phyloP scores from a whole-genome alignment of 177 flowering plant species.

The Vitis hybrid region DNA sequence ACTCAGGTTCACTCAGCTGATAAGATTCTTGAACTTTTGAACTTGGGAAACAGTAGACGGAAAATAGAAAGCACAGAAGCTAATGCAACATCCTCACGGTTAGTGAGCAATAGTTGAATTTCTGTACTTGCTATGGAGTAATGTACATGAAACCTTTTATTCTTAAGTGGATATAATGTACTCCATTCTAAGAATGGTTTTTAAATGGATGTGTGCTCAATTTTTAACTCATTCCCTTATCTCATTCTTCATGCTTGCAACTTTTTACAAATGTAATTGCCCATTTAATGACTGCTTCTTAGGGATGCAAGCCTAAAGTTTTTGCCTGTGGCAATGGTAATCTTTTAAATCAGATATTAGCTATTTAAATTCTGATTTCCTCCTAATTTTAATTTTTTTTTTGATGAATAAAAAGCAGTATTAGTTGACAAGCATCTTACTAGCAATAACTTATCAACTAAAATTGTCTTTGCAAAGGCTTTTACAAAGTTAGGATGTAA shows the following conservation, averaged over 20 bases:
- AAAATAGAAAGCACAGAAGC: conserved; percentile 93
- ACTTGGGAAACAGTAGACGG: conserved; percentile 85
- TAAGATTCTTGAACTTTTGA: conserved; percentile 83
- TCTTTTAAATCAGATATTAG: background rate
- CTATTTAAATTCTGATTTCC: background rate
- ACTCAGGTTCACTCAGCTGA: conserved; percentile 85
- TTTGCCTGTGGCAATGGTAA: background rate
- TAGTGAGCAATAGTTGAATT: conserved; percentile 12
- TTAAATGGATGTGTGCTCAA: background rate
- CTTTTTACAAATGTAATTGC: too few species aligned
- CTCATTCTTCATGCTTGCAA: too few species aligned
- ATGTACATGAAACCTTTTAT: background rate
- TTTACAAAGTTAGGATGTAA: background rate
- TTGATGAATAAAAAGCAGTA: too few species aligned
- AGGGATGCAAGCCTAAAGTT: too few species aligned
- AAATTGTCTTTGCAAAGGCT: background rate
- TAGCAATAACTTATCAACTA: background rate
- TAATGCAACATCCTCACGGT: conserved; percentile 93
- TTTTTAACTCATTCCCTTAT: too few species aligned
- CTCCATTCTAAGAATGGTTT: too few species aligned
- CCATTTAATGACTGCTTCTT: too few species aligned
- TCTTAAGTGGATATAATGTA: too few species aligned
- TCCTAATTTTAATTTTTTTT: background rate
- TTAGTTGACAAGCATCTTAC: background rate
- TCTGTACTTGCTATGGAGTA: background rate